Conservation (phyloP, 2,329 filamentous ascomycete genomes). For the Monosporascus sp. region DNA sequence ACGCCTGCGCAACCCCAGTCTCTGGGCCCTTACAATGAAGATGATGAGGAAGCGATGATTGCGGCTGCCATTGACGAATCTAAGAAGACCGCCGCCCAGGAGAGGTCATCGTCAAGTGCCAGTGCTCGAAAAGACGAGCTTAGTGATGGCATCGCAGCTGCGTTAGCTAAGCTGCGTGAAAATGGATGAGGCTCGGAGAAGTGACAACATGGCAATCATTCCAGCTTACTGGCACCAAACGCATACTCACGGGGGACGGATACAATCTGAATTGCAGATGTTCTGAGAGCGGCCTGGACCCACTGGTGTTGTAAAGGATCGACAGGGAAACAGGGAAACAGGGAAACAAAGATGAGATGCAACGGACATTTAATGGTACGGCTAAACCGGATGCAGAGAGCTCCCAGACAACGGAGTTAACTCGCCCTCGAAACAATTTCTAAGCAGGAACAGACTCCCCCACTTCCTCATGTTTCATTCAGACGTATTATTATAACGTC, state of each 20-base stretch:
- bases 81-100: slow-evolving; percentile 32
- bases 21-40: slow-evolving; percentile 36
- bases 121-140: slow-evolving; percentile 34
- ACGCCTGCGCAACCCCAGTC: slow-evolving; percentile 28
- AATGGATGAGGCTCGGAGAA: slow-evolving; percentile 22
- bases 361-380: background rate
- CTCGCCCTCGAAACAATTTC: no score
- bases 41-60: slow-evolving; percentile 45
- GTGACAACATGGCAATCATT: background rate
- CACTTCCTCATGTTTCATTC: background rate
- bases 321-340: no score
- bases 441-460: background rate
- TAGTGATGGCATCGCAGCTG: slow-evolving; percentile 54
- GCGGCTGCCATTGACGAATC: slow-evolving; percentile 43
- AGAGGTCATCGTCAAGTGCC: slow-evolving; percentile 16
- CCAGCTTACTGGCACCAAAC: no score
- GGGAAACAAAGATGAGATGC: background rate
- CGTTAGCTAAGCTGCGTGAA: slow-evolving; percentile 53
- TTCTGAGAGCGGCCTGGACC: no score
- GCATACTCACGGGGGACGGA: no score
- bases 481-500: background rate
- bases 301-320: no score
- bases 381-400: background rate
- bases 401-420: background rate
- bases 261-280: no score